These are phyloP conservation scores for Sambucus nigra DNA, from an alignment of 129 eudicot species.

Conservation along the genomic window DNA sequence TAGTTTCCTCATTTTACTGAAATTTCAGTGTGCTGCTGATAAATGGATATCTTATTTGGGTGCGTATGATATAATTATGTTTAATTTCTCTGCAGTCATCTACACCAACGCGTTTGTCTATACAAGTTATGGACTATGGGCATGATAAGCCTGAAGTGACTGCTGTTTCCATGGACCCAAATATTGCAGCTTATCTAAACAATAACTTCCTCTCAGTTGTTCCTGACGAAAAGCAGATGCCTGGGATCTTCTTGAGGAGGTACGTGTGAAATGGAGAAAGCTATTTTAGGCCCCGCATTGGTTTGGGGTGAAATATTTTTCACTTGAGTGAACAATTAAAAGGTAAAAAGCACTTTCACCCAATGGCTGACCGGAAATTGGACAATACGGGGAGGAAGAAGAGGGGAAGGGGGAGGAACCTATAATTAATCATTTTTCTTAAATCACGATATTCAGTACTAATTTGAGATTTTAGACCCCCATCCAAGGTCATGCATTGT, in stretches of 20 bases:
- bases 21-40: background rate
- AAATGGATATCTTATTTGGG: background rate
- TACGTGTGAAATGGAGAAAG: conserved; percentile 13
- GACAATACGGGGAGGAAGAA: too few relatives aligned
- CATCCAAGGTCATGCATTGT: too few relatives aligned
- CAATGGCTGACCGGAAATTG: too few relatives aligned
- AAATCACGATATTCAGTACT: too few relatives aligned
- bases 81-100: conserved; percentile 42
- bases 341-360: too few relatives aligned
- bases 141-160: conserved; percentile 60
- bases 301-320: too few relatives aligned
- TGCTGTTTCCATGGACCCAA: conserved; percentile 58
- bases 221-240: conserved; percentile 33
- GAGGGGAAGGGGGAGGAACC: too few relatives aligned
- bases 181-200: conserved; percentile 50
- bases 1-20: too few relatives aligned
- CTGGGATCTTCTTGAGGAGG: conserved; percentile 61
- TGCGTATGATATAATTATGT: conserved; percentile 2
- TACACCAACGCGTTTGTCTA: conserved; percentile 45
- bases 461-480: too few relatives aligned
- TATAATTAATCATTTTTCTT: too few relatives aligned
- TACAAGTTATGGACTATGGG: conserved; percentile 64
- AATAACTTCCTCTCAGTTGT: conserved; percentile 38
- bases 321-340: too few relatives aligned
- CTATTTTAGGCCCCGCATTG: too few relatives aligned